A percentile compares a stretch with the other conserved stretches of the same genome.
These are phyloP conservation scores for Chaetomium sp. DNA, from an alignment of 2,329 filamentous ascomycete species.

Conservation along the genomic window DNA sequence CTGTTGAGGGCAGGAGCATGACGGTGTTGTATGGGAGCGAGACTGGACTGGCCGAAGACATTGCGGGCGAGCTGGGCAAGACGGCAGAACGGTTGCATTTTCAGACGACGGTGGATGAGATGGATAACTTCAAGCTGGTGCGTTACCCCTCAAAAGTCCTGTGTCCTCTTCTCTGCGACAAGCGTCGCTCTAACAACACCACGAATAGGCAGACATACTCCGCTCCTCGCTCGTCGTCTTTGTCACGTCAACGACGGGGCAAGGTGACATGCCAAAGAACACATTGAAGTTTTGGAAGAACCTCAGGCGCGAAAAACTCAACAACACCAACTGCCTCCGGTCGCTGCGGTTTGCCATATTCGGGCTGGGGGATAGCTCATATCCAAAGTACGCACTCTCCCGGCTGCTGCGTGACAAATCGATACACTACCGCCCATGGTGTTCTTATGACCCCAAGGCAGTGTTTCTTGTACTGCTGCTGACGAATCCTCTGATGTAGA, in stretches of 20 bases:
- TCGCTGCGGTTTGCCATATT: slow-evolving; percentile 79
- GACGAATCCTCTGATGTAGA: slow-evolving; percentile 45
- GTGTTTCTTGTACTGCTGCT: neutral
- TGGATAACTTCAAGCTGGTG: slow-evolving; percentile 77
- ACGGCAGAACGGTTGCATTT: slow-evolving; percentile 79
- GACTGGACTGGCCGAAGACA: slow-evolving; percentile 90
- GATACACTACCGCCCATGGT: neutral
- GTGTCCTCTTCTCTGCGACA: neutral
- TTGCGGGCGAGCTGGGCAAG: slow-evolving; percentile 80
- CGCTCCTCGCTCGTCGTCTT: slow-evolving; percentile 68
- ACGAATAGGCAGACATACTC: slow-evolving; percentile 49
- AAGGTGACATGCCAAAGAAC: slow-evolving; percentile 90
- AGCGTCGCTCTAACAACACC: neutral
- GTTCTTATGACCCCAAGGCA: neutral
- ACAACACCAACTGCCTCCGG: slow-evolving; percentile 61
- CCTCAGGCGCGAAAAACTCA: slow-evolving; percentile 78
- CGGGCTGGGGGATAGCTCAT: slow-evolving; percentile 92
- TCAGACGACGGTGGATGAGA: slow-evolving; percentile 70
- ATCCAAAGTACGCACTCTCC: slow-evolving; percentile 69
- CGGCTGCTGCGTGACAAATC: neutral
- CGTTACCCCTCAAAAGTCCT: slow-evolving; percentile 40
- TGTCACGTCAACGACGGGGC: slow-evolving; percentile 87
- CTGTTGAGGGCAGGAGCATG: slow-evolving; percentile 44
- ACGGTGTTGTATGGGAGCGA: slow-evolving; percentile 91
- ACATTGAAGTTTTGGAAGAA: slow-evolving; percentile 81